A percentile compares a stretch with the other conserved stretches of the same genome.
Conservation (phyloP, 2,329 filamentous ascomycete species). For the Seiridium cupressi region DNA sequence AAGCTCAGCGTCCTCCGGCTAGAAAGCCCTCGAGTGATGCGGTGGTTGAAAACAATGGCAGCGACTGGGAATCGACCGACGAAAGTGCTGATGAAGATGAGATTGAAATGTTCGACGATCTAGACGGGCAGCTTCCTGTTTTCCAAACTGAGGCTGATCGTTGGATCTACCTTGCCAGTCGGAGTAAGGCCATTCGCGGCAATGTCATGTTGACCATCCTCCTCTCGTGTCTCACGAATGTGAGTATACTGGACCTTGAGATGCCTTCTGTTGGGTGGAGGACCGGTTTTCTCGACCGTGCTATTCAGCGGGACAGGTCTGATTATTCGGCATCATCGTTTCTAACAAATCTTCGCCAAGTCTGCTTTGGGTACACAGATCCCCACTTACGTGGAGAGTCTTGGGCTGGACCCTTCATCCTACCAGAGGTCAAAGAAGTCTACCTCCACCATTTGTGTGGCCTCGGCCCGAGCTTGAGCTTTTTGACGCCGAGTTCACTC, state of each 20-base stretch:
- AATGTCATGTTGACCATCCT: slow-evolving; percentile 8
- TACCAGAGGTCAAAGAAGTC: not conserved
- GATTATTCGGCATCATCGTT: not conserved
- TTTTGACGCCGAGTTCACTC: not conserved
- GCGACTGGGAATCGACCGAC: slow-evolving; percentile 9
- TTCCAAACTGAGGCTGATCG: not conserved
- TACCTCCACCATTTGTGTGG: slow-evolving; percentile 7
- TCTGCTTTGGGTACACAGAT: slow-evolving; percentile 9
- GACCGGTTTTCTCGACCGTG: slow-evolving; percentile 4
- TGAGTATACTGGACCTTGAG: slow-evolving; percentile 8
- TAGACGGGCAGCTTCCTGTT: not conserved
- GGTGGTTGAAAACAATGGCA: not conserved
- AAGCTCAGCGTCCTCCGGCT: not conserved
- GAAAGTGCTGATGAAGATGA: slow-evolving; percentile 6
- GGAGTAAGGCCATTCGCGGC: not conserved
- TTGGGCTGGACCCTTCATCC: slow-evolving; percentile 1
- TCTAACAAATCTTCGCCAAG: not conserved
- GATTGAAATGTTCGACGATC: not conserved
- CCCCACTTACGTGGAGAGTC: not conserved
- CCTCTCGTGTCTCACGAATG: slow-evolving; percentile 2
- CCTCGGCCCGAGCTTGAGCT: not conserved
- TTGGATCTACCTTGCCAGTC: not conserved
- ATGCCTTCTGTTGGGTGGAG: not conserved
- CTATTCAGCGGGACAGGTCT: not conserved
- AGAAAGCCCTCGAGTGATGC: not conserved